Base-by-base conservation (phyloP, 805 yeast species). In the Candida broadrunensis region DNA sequence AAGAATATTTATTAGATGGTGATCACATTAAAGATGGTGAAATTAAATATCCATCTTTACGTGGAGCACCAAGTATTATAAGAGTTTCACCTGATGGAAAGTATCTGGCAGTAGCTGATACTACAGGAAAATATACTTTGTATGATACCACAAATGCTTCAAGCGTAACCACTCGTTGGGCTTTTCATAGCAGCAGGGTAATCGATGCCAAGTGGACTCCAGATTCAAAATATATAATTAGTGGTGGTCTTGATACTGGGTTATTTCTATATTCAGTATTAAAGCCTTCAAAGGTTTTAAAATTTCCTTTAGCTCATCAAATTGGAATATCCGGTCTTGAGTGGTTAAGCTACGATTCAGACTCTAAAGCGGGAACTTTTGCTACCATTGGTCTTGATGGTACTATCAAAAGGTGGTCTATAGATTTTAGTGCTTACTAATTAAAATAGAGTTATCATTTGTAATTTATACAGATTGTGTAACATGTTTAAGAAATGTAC, bases 91-190 rank as follows among this genome's bases (percentile, higher is more conserved):
- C 88, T 3, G 72, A 82, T 50, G 85, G 79, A 6, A 60, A 70
- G 41, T 76, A 66, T 45, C 70, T 85, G 14, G 98, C 98, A 1
- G 85, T 84, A 19, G 97, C 97, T 38, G 97, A 90, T 54, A 72
- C 73, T 4, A 72, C 84, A 39, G 99, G 99, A 25, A 93, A 91
- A 60, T 88, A 89, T 48, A 64, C 83, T n/a, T 70, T 90, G 27
- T 88, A 79, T 62, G 73, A 79, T 47, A 58, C 80, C 5, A 60
- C 58, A 2, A 81, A 80, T 30, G 76, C 69, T 37, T 50, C 74
- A 2, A 65, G 87, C 6, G 74, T 81, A 27, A 88, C 98, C 2
- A 80, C 95, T 0, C 78, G 97, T 58, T 93, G 99, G 99, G 83
- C 95, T 0, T 91, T 88, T 80, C 97, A 93, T 60, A 86, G 90